Conservation (phyloP, 352 stramenopile species). For the Pythium scleroteichum region DNA sequence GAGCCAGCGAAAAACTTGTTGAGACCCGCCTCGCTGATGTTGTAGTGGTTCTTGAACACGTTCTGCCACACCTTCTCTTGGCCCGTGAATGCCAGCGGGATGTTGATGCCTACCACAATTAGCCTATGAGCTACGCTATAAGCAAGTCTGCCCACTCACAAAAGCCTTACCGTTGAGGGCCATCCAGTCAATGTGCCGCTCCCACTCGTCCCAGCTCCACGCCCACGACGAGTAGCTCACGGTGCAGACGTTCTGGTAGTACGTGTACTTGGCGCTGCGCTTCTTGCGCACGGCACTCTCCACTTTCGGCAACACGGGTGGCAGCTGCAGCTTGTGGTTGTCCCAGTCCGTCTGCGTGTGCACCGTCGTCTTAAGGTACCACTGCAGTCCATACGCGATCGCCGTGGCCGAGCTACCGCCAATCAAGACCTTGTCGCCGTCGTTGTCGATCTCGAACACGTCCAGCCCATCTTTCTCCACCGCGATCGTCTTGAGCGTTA, state of each 20-base stretch:
- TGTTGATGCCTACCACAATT: conserved; percentile 72
- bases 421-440: conserved; percentile 40
- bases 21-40: conserved; percentile 71
- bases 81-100: conserved; percentile 88
- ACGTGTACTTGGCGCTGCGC: conserved; percentile 76
- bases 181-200: conserved; percentile 93
- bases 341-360: conserved; percentile 84
- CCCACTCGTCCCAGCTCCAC: conserved; percentile 89
- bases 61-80: conserved; percentile 90
- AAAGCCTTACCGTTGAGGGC: conserved; percentile 72
- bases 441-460: conserved; percentile 57
- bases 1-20: conserved; percentile 89
- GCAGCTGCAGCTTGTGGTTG: conserved; percentile 69
- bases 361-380: conserved; percentile 73
- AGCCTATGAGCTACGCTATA: background rate
- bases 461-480: conserved; percentile 47
- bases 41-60: conserved; percentile 82
- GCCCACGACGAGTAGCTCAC: conserved; percentile 90
- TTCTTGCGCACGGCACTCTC: conserved; percentile 40
- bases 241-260: conserved; percentile 93
- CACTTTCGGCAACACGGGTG: conserved; percentile 47
- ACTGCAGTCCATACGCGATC: conserved; percentile 72
- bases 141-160: background rate
- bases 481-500: conserved; percentile 49
- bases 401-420: conserved; percentile 55